Base-by-base conservation (phyloP, 1,139 yeast genomes). In the Debaryomycetaceae sp. region DNA sequence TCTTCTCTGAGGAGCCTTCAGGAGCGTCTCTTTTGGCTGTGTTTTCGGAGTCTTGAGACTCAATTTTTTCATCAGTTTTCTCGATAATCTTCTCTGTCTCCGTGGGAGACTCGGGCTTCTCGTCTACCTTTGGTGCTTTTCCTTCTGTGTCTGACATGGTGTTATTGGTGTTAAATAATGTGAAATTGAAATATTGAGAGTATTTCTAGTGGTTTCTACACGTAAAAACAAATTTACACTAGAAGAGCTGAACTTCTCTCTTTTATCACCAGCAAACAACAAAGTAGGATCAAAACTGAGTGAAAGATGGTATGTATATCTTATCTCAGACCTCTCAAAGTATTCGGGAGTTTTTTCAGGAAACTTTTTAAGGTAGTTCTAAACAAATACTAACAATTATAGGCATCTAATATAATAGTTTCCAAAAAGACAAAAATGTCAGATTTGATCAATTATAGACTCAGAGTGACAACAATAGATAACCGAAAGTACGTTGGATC, bases 401-500 rank as follows among this genome's bases (percentile, higher is more conserved):
- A 16, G 48, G 43, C 51, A 15, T 22, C 41, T 4, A 50, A 44
- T 22, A 39, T 53, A 28, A 43, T 57, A 17, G 56, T 70, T 6
- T 53, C 70, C 22, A 75, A 71, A 47, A 75, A 72, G 54, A 75
- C 81, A 13, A 71, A 70, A 47, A 61, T 81, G 76, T 76, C 89
- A 22, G 92, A 85, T 55, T 71, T 91, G 48, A 67, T 92, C 42
- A 76, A 87, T 54, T 85, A 80, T 64, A 73, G 89, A 46, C 78
- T 92, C 39, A 76, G 84, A 42, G 84, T 89, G 26, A 73, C 83
- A 31, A 78, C 94, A 2, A 61, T 79, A 17, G 97, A 91, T 62
- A 82, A 85, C 9, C 73, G 95, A 36, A 81, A 79, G 39, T 79
- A 86, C 50, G 70, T 83, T 8, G 98, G 98, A 1, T 82, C 83